Conservation (phyloP, 148 eudicot species). For the Rhododendron mucronatum region DNA sequence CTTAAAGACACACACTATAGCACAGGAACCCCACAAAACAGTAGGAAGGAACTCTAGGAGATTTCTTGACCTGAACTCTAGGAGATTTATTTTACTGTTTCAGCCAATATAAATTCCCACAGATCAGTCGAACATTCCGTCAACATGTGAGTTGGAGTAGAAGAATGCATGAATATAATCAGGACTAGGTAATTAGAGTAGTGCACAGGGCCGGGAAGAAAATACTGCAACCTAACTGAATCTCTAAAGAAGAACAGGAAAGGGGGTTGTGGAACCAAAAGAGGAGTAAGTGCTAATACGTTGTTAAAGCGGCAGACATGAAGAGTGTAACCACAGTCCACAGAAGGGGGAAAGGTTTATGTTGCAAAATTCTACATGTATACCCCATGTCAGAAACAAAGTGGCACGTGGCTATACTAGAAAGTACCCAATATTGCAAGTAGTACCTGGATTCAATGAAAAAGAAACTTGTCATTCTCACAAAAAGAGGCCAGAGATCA, state of each 20-base stretch:
- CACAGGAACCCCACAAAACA: not conserved
- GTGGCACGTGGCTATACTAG: not conserved
- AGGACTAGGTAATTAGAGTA: not conserved
- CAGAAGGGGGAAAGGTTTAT: not conserved
- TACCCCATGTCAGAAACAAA: not conserved
- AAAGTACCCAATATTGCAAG: not conserved
- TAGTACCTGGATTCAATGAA: constrained; percentile 60
- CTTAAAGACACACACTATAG: not conserved
- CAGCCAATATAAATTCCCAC: not conserved
- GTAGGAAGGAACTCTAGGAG: not conserved
- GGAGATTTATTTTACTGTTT: not conserved
- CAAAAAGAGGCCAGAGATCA: constrained; percentile 64
- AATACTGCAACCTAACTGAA: not conserved
- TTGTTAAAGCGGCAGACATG: not conserved
- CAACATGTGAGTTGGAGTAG: not conserved
- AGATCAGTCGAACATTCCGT: not conserved
- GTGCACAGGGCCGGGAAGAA: not conserved
- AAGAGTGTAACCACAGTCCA: not conserved
- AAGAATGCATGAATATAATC: not conserved
- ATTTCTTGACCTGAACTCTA: not conserved
- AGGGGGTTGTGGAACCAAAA: not conserved
- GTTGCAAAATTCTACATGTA: not conserved
- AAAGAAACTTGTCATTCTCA: constrained; percentile 72
- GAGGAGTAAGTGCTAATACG: not conserved
- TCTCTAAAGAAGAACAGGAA: not conserved